These are phyloP conservation scores for Emmonsiellopsis sp. DNA, from an alignment of 2,329 filamentous ascomycete genomes.

Conservation along the genomic window DNA sequence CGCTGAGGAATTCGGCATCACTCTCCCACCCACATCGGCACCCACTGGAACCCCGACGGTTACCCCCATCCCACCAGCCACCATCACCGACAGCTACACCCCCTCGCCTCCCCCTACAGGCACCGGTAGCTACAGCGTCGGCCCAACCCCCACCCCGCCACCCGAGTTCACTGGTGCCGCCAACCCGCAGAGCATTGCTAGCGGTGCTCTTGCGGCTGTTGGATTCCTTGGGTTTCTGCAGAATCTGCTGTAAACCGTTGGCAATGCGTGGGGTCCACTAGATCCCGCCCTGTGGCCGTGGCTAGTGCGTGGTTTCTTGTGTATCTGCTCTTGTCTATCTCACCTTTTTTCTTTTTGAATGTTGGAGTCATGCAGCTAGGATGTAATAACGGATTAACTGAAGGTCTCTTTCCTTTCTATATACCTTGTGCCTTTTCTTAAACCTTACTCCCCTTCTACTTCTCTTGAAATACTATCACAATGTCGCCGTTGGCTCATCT, in stretches of 20 bases:
- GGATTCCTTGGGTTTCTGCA: constrained; percentile 35
- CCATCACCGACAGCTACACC: neutral
- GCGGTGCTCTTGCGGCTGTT: constrained; percentile 5
- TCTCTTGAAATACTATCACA: too few relatives aligned
- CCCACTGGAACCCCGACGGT: neutral
- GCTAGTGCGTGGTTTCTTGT: too few relatives aligned
- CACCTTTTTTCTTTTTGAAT: neutral
- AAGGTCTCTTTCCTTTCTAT: too few relatives aligned
- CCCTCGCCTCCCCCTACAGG: neutral
- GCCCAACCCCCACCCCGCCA: neutral
- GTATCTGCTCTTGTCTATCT: neutral
- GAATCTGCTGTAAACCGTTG: constrained; percentile 60
- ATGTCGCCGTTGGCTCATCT: too few relatives aligned
- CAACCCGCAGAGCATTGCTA: constrained; percentile 4
- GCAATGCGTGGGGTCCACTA: neutral
- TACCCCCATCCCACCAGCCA: neutral
- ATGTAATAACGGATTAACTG: too few relatives aligned
- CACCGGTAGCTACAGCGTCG: neutral
- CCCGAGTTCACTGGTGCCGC: constrained; percentile 7
- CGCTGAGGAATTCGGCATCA: constrained; percentile 7
- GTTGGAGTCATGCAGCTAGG: neutral
- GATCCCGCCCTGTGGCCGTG: neutral
- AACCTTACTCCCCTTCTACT: too few relatives aligned
- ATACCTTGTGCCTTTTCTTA: too few relatives aligned
- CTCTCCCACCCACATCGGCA: neutral